These are phyloP conservation scores for Talaromyces rugulosus DNA, from an alignment of 2,329 filamentous ascomycete genomes.

Conservation along the genomic window DNA sequence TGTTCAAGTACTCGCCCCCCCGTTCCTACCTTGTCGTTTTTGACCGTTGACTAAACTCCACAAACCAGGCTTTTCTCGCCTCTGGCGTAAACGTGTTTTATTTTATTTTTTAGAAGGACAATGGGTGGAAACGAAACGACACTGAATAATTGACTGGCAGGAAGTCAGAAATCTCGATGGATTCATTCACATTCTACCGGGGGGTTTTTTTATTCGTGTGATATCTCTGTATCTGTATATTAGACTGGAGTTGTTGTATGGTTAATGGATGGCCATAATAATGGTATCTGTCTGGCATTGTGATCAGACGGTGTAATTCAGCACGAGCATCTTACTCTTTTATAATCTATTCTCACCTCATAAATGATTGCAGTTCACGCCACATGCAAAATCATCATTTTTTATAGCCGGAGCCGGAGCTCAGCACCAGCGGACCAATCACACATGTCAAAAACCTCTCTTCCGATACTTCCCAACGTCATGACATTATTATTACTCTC, in stretches of 20 bases:
- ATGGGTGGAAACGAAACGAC: neutral
- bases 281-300: neutral
- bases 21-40: slow-evolving; percentile 21
- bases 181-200: neutral
- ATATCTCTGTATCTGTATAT: neutral
- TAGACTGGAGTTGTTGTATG: slow-evolving; percentile 2
- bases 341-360: neutral
- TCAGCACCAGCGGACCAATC: neutral
- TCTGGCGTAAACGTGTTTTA: slow-evolving; percentile 30
- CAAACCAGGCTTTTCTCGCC: slow-evolving; percentile 38
- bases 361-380: neutral
- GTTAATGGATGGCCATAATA: neutral
- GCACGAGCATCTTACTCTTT: neutral
- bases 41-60: slow-evolving; percentile 14
- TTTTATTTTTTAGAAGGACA: neutral
- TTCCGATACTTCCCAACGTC: neutral
- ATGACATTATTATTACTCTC: neutral
- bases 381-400: neutral
- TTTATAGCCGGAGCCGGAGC: neutral
- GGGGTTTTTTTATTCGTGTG: neutral
- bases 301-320: neutral
- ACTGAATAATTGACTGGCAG: neutral
- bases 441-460: neutral
- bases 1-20: slow-evolving; percentile 57
- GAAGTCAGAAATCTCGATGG: neutral